Conservation (phyloP, 345 rosid species). For the Syzygium grande region DNA sequence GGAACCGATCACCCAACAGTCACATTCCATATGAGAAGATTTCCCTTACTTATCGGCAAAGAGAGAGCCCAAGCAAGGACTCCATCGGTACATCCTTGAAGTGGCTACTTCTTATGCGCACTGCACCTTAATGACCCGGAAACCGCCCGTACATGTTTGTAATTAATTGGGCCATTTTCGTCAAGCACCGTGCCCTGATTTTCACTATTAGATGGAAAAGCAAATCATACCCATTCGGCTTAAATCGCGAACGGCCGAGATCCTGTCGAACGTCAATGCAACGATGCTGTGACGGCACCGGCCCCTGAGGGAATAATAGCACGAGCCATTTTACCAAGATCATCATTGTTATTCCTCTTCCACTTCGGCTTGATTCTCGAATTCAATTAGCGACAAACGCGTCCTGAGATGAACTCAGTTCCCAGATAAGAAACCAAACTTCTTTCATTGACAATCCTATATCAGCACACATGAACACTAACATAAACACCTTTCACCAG, state of each 20-base stretch:
- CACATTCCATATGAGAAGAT: neutral
- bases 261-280: neutral
- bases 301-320: too few species aligned
- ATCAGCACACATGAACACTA: neutral
- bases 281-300: neutral
- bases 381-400: neutral
- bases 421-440: neutral
- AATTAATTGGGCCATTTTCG: neutral
- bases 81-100: conserved; percentile 54
- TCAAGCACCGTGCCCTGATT: neutral
- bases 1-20: neutral
- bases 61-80: conserved; percentile 37
- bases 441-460: neutral
- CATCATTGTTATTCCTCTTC: neutral
- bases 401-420: neutral
- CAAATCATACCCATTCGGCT: neutral
- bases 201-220: neutral
- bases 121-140: neutral
- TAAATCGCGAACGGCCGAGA: neutral
- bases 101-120: neutral
- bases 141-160: neutral
- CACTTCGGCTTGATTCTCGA: neutral
- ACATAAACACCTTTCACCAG: neutral
- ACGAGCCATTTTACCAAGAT: neutral
- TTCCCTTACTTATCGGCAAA: neutral